phyloP scores from a whole-genome alignment of 345 rosid genomes.

The Hirschfeldia incana region DNA sequence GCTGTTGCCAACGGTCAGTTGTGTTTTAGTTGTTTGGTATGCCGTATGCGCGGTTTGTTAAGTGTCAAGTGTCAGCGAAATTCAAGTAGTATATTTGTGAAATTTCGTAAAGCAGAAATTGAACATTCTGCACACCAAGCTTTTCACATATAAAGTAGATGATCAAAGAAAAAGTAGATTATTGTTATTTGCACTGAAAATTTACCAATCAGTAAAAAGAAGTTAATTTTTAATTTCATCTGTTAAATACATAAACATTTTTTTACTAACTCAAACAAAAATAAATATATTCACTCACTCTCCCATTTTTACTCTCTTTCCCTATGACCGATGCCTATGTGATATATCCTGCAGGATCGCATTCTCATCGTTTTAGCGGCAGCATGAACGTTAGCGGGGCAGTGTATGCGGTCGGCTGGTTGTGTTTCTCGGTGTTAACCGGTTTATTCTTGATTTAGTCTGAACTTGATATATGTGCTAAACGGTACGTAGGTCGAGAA shows the following conservation, averaged over 20 bases:
- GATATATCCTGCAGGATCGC: slow-evolving; percentile 3
- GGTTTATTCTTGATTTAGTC: slow-evolving; percentile 11
- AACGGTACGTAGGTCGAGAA: no score
- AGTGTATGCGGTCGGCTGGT: not conserved
- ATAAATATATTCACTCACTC: no score
- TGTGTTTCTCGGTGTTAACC: slow-evolving; percentile 6
- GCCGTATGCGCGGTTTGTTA: not conserved
- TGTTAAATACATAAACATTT: no score
- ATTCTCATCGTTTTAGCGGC: slow-evolving; percentile 6
- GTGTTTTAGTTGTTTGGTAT: not conserved
- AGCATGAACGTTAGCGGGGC: not conserved
- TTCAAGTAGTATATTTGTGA: not conserved
- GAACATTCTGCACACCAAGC: not conserved
- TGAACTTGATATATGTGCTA: no score
- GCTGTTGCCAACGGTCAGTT: not conserved
- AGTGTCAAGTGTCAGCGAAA: not conserved
- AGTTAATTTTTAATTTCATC: no score
- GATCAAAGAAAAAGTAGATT: no score
- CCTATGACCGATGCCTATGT: not conserved
- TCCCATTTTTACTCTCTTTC: no score
- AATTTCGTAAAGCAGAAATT: not conserved
- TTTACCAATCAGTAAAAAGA: no score
- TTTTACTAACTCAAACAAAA: no score
- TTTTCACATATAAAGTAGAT: no score
- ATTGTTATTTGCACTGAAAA: no score